Base-by-base conservation (phyloP, 176 grass and related monocot species). In the Oryza glaberrima region DNA sequence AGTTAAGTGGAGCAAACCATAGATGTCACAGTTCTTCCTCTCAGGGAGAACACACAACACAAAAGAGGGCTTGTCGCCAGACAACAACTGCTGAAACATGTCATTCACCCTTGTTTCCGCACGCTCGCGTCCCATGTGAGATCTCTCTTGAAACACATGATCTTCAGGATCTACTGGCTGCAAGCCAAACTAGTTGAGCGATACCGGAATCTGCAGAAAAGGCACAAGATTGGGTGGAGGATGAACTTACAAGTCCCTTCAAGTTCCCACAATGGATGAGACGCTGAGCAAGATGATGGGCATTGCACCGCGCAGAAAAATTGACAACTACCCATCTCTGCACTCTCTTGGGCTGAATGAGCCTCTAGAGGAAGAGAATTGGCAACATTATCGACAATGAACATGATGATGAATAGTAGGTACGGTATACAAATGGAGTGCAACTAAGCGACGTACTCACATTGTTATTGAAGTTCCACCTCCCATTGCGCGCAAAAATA, bases 241-340 rank as follows among this genome's bases (percentile, higher is more conserved):
- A 11, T 2, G 46, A 69, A 85, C 89, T 67, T 84, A 93, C 91
- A 51, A 96, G 84, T 81, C 94, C 94, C 69, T 89, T 95, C 34
- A 72, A 45, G 0, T 17, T 13, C 17, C 80, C 88, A 23, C 81
- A 91, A 41, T 78, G 65, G 44, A 89, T 74, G 30, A 91, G 80
- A 2, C 86, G 64, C 0, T 14, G 17, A 25, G 89, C 73, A 49
- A 93, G 86, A 60, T 52, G 0, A 34, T 19, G 3, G 1, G 82
- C 41, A 12, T 87, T 17, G 26, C 86, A 90, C 0, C 38, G 67
- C 44, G 91, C 52, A 6, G 88, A 91, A 73, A 95, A 95, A 88
- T 87, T 92, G 13, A 92, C 88, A 54, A 80, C 88, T 79, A 86
- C 88, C 90, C 90, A 95, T 11, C 5, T 38, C 7, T 75, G 52